phyloP scores from a whole-genome alignment of 305 asterid genomes.

The Plantago rigida region DNA sequence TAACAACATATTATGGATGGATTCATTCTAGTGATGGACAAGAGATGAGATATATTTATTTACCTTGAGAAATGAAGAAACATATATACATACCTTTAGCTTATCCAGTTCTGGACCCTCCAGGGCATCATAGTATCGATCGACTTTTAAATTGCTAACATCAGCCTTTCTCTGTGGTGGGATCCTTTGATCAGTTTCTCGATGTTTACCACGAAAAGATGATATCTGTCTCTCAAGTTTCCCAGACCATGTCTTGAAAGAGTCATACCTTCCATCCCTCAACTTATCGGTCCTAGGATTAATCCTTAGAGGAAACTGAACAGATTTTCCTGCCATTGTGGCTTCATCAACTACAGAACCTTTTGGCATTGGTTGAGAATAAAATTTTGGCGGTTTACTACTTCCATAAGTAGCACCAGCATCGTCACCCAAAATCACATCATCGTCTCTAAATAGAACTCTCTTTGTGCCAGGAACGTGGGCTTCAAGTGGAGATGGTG shows the following conservation, averaged over 20 bases:
- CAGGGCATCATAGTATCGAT: conserved; percentile 59
- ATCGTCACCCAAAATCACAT: conserved; percentile 10
- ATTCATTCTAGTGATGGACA: no score
- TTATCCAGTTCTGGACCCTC: conserved; percentile 64
- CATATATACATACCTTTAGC: conserved; percentile 35
- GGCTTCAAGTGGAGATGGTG: conserved; percentile 44
- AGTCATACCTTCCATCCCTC: conserved; percentile 43
- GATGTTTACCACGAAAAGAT: conserved; percentile 34
- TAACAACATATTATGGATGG: no score
- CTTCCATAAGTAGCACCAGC: background rate
- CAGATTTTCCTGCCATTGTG: conserved; percentile 15
- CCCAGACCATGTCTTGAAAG: conserved; percentile 67
- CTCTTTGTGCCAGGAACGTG: conserved; percentile 26
- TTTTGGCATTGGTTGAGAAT: conserved; percentile 52
- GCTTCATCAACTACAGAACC: conserved; percentile 28
- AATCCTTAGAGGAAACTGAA: conserved; percentile 25
- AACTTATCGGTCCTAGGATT: conserved; percentile 34
- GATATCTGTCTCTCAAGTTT: conserved; percentile 53
- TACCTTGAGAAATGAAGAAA: background rate
- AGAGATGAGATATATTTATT: background rate
- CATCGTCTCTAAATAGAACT: conserved; percentile 33
- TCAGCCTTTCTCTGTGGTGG: conserved; percentile 23
- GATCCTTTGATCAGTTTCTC: conserved; percentile 28
- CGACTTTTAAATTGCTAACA: conserved; percentile 32
- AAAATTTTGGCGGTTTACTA: conserved; percentile 24